phyloP scores from a whole-genome alignment of 169 alveolate genomes.

The Eimeria tenella region DNA sequence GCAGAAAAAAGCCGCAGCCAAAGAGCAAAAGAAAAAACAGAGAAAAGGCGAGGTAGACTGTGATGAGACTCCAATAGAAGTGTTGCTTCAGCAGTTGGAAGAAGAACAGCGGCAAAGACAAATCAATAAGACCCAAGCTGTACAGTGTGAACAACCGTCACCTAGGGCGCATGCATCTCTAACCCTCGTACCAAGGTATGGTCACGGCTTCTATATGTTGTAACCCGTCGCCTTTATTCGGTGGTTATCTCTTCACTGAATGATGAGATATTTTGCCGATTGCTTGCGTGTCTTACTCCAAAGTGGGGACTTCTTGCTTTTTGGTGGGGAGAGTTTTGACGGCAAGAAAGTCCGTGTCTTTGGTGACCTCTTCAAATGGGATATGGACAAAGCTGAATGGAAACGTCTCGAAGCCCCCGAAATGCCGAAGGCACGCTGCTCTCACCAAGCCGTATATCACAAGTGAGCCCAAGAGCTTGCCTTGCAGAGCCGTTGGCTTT shows the following conservation, averaged over 20 bases:
- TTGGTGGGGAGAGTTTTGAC: slow-evolving; percentile 94
- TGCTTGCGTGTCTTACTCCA: background rate
- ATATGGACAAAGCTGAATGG: slow-evolving; percentile 91
- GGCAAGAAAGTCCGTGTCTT: slow-evolving; percentile 88
- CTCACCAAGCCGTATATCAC: slow-evolving; percentile 92
- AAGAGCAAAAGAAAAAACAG: slow-evolving; percentile 49
- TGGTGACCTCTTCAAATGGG: slow-evolving; percentile 90
- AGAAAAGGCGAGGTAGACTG: slow-evolving; percentile 22
- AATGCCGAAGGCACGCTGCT: slow-evolving; percentile 92
- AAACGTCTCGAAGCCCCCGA: slow-evolving; percentile 82
- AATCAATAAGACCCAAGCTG: slow-evolving; percentile 73
- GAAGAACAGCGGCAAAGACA: slow-evolving; percentile 49
- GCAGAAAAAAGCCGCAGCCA: slow-evolving; percentile 67
- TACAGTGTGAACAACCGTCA: slow-evolving; percentile 83
- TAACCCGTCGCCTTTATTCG: background rate
- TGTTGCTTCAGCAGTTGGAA: slow-evolving; percentile 35
- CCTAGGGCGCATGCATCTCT: slow-evolving; percentile 87
- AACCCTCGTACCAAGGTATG: slow-evolving; percentile 83
- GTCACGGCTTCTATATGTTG: background rate
- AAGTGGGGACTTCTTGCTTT: slow-evolving; percentile 86
- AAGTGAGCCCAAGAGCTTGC: slow-evolving; percentile 75
- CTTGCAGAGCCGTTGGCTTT: background rate
- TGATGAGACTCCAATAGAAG: slow-evolving; percentile 12
- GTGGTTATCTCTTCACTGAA: background rate
- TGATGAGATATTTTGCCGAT: background rate